Percentiles rank a stretch among this genome's conserved stretches.
Conservation (phyloP, 2,329 filamentous ascomycete genomes). For the Incumbomyces delicatus region DNA sequence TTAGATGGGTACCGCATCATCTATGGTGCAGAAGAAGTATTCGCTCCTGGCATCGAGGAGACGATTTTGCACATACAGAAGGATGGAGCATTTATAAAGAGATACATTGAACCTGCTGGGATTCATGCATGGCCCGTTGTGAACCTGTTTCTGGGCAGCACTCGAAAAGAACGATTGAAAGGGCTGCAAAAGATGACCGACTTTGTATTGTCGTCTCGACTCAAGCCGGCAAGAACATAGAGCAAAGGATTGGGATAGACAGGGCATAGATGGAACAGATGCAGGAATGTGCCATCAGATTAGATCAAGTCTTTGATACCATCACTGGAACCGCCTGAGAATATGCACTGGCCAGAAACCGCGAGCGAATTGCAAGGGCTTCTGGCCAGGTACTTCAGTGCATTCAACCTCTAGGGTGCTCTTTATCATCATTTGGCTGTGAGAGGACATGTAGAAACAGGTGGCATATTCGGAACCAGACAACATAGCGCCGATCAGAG, state of each 20-base stretch:
- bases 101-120: conserved; percentile 51
- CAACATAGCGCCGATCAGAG: no score
- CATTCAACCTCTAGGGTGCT: conserved; percentile 4
- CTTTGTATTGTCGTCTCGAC: conserved; percentile 14
- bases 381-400: not conserved
- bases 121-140: conserved; percentile 81
- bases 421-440: conserved; percentile 7
- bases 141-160: conserved; percentile 45
- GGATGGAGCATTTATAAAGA: conserved; percentile 45
- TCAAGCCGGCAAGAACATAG: conserved; percentile 9
- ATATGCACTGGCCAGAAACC: not conserved
- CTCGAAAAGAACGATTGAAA: conserved; percentile 35
- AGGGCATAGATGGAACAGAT: not conserved
- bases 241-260: not conserved
- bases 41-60: conserved; percentile 58
- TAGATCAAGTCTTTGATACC: conserved; percentile 52
- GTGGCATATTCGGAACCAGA: no score
- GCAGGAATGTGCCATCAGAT: conserved; percentile 37
- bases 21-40: conserved; percentile 68
- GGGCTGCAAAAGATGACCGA: conserved; percentile 31
- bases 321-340: conserved; percentile 28
- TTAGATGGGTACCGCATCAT: conserved; percentile 57
- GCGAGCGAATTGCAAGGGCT: conserved; percentile 4
- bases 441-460: not conserved
- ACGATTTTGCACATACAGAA: conserved; percentile 48